Base-by-base conservation (phyloP, 2,329 filamentous ascomycete genomes). In the Ophiostoma himal-ulmi region DNA sequence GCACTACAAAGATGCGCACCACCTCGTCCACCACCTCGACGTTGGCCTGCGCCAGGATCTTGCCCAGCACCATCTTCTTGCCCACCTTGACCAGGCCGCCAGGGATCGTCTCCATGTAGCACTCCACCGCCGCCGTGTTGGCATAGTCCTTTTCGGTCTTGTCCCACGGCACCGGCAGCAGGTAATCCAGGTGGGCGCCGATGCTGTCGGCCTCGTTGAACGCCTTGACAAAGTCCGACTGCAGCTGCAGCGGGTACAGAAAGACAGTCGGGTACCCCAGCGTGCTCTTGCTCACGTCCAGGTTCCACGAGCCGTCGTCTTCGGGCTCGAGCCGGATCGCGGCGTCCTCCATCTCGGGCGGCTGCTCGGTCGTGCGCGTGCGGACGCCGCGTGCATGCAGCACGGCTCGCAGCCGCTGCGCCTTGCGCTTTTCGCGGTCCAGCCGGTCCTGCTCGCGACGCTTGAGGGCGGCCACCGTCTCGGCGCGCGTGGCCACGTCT, bases 121-220 rank as follows among this genome's bases (percentile, higher is more conserved):
- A 95, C 75, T 97, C 93, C 5, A 97, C 92, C 0, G 80, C 82
- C 0, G 83, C 82, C 0, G 84, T 75, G 0, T 82, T 85, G 78
- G 96, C 97, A 79, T 97, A 97, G 76, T 88, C 88, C 30, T 52
- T 48, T 17, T 13, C 57, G 1, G 1, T 84, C 80, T 44, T 52
- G 39, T 98, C 95, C 95, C 95, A 99, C 14, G 93, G 93, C 76
- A 93, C 80, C 2, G 94, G 94, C 71, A 99, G 87, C 11, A 98
- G 89, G 76, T 97, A 97, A 3, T 84, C 83, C 68, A 99, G 82
- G 79, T 97, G 94, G 74, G 94, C 89, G 8, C 84, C 84, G 37
- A 97, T 82, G 20, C 85, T 85, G 75, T 95, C 89, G 72, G 85
- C 87, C 83, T 98, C 95, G 69, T 85, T 84, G 75, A 97, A 95